Evolutionary conservation across 1,284 basidiomycete genomes (phyloP).

Genomic region (Naganishia albida): DNA sequence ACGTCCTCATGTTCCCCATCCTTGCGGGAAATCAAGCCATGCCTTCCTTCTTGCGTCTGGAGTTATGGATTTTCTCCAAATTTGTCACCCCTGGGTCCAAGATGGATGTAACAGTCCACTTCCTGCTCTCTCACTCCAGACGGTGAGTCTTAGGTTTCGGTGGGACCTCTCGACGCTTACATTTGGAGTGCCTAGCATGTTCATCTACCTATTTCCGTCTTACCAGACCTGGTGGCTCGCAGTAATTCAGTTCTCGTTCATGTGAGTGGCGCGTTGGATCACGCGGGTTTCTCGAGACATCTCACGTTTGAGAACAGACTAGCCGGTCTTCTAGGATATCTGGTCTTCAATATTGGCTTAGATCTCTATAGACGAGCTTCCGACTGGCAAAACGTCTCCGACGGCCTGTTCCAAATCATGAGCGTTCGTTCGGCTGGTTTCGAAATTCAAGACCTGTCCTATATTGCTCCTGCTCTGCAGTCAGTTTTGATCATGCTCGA

Average conservation of each 20-base stretch:
- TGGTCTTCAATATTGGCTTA: conserved; percentile 43
- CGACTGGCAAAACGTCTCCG: conserved; percentile 41
- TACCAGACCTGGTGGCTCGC: conserved; percentile 48
- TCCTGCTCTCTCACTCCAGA: conserved; percentile 44
- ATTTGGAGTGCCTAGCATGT: conserved; percentile 40
- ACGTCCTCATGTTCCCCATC: conserved; percentile 39
- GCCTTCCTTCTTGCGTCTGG: conserved; percentile 42
- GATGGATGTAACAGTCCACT: conserved; percentile 43
- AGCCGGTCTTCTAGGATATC: conserved; percentile 40
- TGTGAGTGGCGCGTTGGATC: conserved; percentile 34
- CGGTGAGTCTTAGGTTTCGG: conserved; percentile 35
- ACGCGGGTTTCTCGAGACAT: not conserved
- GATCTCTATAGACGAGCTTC: conserved; percentile 33
- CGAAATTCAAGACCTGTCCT: conserved; percentile 39
- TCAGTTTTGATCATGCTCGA: conserved; percentile 26
- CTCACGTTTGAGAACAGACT: conserved; percentile 31
- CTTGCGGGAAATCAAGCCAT: conserved; percentile 46
- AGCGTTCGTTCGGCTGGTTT: conserved; percentile 44
- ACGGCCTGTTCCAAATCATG: conserved; percentile 42
- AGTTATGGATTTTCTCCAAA: conserved; percentile 44
- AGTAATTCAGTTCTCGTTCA: conserved; percentile 38
- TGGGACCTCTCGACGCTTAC: not conserved
- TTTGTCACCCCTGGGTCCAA: conserved; percentile 37
- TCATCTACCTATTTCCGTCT: conserved; percentile 46
- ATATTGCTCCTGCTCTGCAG: conserved; percentile 42